These are phyloP conservation scores for Candolleomyces efflorescens DNA, from an alignment of 768 basidiomycete species.

Conservation along the genomic window DNA sequence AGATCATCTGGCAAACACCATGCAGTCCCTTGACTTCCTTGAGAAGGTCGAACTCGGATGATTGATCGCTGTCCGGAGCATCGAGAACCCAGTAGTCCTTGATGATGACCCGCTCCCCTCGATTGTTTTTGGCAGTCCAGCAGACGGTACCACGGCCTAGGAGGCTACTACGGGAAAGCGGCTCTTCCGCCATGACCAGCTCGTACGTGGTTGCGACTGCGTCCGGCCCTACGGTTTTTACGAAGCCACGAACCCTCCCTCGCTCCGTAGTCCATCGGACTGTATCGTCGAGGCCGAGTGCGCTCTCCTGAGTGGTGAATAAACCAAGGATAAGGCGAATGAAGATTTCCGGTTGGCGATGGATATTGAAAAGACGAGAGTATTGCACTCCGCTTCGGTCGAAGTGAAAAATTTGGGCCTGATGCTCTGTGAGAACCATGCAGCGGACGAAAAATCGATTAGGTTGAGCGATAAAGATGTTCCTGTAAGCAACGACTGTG, in stretches of 20 bases:
- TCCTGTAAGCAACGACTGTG: background rate
- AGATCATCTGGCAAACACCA: background rate
- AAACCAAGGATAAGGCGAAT: conserved; percentile 2
- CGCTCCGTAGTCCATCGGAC: background rate
- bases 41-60: background rate
- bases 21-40: background rate
- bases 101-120: background rate
- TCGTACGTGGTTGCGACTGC: background rate
- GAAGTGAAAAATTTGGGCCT: conserved; percentile 1
- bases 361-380: background rate
- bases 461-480: background rate
- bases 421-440: background rate
- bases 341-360: background rate
- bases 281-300: background rate
- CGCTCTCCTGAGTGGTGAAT: background rate
- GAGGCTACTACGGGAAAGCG: background rate
- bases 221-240: background rate
- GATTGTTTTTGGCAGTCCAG: background rate
- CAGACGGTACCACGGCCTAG: conserved; percentile 1
- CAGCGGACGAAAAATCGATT: background rate
- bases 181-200: background rate
- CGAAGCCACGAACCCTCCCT: background rate
- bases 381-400: conserved; percentile 3
- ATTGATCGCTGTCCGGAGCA: background rate
- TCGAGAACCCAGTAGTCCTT: background rate